Base-by-base conservation (phyloP, 1,284 basidiomycete species). In the Ustilago lituana region DNA sequence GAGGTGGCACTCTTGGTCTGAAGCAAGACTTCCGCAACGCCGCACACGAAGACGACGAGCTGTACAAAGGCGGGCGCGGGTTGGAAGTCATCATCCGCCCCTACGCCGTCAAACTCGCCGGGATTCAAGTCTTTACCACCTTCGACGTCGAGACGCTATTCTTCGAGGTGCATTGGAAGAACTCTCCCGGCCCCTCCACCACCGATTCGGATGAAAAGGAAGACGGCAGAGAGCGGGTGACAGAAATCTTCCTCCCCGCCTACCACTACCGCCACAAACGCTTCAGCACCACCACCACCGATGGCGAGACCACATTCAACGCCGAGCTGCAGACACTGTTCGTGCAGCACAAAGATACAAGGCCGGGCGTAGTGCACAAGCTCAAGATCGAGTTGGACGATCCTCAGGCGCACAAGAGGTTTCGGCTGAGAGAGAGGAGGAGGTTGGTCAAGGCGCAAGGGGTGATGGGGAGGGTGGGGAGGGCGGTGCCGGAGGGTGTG, bases 61-160 rank as follows among this genome's bases (percentile, higher is more conserved):
- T 93, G 20, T 94, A 96, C 79, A 87, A 89, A 29, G 93, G 94
- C 3, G 91, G 86, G 0, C 85, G 94, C 7, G 88, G 93, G 41
- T 84, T 97, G 2, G 85, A 88, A 24, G 87, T 90, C 1, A 83
- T 97, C 50, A 76, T 83, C 37, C 70, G 82, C 10, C 82, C 82
- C 0, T 83, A 82, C 45, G 78, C 77, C 0, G 69, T 66, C 60
- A 82, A 82, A 47, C 70, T 82, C 9, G 81, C 82, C 2, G 82
- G 82, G 4, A 70, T 75, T 11, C 82, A 78, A 22, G 26, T 73
- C 15, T 48, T 45, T 10, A 70, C 68, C 1, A 23, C 27, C 6
- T 83, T 75, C 63, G 65, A 83, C 58, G 40, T 60, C 3, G 39
- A 68, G 22, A 62, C 61, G 27, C 67, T 65, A 17, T 40, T 45